These are phyloP conservation scores for Apiospora saccharicola DNA, from an alignment of 2,329 filamentous ascomycete genomes.

Conservation along the genomic window DNA sequence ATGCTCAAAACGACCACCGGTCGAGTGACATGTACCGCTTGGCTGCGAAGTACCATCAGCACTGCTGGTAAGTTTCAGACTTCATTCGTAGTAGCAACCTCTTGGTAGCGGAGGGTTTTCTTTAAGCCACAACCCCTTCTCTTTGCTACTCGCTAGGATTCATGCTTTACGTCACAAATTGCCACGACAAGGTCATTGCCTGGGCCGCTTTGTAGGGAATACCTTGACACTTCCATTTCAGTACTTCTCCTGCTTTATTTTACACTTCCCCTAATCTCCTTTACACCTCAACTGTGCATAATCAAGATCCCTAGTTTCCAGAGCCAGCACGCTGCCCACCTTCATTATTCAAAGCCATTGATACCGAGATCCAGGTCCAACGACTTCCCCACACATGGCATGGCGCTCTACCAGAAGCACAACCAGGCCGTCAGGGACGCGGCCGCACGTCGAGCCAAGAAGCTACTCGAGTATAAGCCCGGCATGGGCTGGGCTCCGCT, in stretches of 20 bases:
- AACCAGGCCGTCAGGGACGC: slow-evolving; percentile 35
- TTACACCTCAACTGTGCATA: neutral
- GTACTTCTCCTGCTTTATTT: no score
- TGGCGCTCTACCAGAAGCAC: slow-evolving; percentile 36
- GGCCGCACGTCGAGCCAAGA: slow-evolving; percentile 27
- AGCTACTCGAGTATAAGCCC: slow-evolving; percentile 38
- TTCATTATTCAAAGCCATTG: neutral
- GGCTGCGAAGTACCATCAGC: slow-evolving; percentile 36
- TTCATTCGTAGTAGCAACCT: neutral
- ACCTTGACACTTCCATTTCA: neutral
- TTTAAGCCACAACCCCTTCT: neutral
- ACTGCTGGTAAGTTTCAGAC: slow-evolving; percentile 32
- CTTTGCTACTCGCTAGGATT: no score
- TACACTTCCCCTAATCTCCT: neutral
- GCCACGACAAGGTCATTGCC: neutral
- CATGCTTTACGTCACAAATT: neutral
- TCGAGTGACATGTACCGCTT: slow-evolving; percentile 36
- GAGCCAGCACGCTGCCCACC: neutral
- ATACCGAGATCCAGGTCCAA: slow-evolving; percentile 30
- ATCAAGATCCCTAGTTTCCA: neutral
- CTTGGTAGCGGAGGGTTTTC: neutral
- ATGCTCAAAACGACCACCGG: slow-evolving; percentile 27
- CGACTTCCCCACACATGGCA: slow-evolving; percentile 37
- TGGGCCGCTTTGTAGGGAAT: neutral
- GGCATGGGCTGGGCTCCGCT: slow-evolving; percentile 41